Evolutionary conservation across 2,329 filamentous ascomycete species (phyloP).

Genomic region (Capronia coronata): DNA sequence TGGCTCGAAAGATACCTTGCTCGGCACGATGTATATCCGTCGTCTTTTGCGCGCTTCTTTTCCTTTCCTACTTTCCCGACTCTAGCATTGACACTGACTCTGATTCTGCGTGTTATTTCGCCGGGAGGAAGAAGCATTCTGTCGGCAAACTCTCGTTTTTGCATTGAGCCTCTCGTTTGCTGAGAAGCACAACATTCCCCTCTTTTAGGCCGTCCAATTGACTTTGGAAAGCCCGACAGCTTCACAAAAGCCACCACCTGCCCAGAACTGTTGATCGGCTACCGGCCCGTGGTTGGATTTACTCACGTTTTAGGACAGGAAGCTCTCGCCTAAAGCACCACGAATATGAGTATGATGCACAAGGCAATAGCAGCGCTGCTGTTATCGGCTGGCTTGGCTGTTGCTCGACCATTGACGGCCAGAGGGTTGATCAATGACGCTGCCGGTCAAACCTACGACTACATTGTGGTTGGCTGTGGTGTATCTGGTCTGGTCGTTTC

Average conservation of each 20-base stretch:
- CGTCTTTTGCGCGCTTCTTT: neutral
- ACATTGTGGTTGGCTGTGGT: slow-evolving; percentile 33
- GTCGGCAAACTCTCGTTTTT: neutral
- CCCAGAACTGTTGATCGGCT: neutral
- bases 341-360: neutral
- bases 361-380: neutral
- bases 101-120: too few relatives aligned
- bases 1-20: neutral
- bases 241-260: neutral
- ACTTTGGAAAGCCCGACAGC: neutral
- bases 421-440: neutral
- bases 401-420: neutral
- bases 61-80: neutral
- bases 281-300: neutral
- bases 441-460: slow-evolving; percentile 27
- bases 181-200: neutral
- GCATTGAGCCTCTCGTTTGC: neutral
- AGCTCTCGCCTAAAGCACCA: neutral
- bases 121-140: neutral
- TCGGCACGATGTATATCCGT: slow-evolving; percentile 2
- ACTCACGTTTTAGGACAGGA: neutral
- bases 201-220: neutral
- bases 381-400: neutral
- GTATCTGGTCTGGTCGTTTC: slow-evolving; percentile 31
- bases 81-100: neutral